Percentiles rank a stretch among this genome's conserved stretches.
Evolutionary conservation across 1,284 basidiomycete genomes (phyloP).

Genomic region (Trichosporon sp.): DNA sequence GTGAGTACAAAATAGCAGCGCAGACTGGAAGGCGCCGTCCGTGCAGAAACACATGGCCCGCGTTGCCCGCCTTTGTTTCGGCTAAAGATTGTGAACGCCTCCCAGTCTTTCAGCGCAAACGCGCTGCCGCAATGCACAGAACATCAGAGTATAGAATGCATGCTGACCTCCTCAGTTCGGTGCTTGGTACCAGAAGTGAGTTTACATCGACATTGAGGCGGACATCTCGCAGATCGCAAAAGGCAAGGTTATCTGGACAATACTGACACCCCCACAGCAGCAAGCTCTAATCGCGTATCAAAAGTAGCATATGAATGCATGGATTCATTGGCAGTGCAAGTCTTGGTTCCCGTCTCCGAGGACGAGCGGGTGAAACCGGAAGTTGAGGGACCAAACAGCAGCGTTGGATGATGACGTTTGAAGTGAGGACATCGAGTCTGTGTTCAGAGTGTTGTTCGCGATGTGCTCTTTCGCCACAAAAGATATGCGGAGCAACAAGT

Average conservation of each 20-base stretch:
- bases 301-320: conserved; percentile 2
- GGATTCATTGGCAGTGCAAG: not conserved
- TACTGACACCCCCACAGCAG: not conserved
- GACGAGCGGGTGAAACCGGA: not conserved
- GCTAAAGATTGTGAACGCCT: not conserved
- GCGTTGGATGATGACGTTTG: not conserved
- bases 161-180: not conserved
- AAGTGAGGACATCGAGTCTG: not conserved
- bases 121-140: not conserved
- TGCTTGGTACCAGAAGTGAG: conserved; percentile 7
- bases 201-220: not conserved
- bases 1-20: conserved; percentile 5
- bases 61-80: not conserved
- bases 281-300: not conserved
- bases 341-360: not conserved
- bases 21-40: not conserved
- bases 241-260: not conserved
- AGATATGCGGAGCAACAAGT: not conserved
- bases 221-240: not conserved
- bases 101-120: no score
- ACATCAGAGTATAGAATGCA: not conserved
- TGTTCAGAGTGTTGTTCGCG: not conserved
- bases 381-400: not conserved
- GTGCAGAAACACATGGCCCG: not conserved
- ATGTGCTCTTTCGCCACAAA: not conserved